Base-by-base conservation (phyloP, 2,329 filamentous ascomycete species). In the Paracoccidioides lutzii region DNA sequence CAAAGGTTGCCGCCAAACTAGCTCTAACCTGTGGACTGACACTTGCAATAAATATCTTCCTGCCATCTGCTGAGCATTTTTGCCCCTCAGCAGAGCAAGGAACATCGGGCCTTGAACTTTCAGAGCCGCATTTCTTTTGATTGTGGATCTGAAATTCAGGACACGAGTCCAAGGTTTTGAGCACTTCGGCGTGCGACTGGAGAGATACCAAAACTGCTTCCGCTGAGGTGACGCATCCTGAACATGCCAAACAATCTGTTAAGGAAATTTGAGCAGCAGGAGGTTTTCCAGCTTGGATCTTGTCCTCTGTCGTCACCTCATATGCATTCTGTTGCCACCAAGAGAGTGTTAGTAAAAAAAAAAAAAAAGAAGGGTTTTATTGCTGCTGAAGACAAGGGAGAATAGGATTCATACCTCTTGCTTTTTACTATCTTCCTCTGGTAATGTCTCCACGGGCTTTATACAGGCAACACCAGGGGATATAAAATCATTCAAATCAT, bases 401-500 rank as follows among this genome's bases (percentile, higher is more conserved):
- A 35, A 35, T 10, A 43, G 30, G 41, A 60, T 35, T 55, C 72
- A 55, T 69, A 80, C 77, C 59, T 73, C 69, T 54, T 67, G 63
- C 30, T 74, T 71, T 52, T 74, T 69, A 30, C 80, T 71, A 38
- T 80, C 73, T 61, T 80, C 77, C 52, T 78, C 72, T 2, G 93
- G 91, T 12, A 98, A 81, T 2, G 89, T 94, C 71, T 98, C 93
- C 68, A 98, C 80, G 33, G 93, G 93, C 68, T 98, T 97, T 72
- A 98, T 97, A 74, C 93, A 98, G 60, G 93, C 93, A 66, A 98
- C 90, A 59, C 91, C 90, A 12, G 93, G 93, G 56, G 88, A 93
- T 69, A 98, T 98, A 75, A 98, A 98, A 78, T 98, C 93, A 77
- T 98, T 98, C 59, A 98, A 79, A 71, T 96, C 90, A 76, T 98